phyloP scores from a whole-genome alignment of 306 rosid genomes.

The Amphicarpaea edgeworthii region DNA sequence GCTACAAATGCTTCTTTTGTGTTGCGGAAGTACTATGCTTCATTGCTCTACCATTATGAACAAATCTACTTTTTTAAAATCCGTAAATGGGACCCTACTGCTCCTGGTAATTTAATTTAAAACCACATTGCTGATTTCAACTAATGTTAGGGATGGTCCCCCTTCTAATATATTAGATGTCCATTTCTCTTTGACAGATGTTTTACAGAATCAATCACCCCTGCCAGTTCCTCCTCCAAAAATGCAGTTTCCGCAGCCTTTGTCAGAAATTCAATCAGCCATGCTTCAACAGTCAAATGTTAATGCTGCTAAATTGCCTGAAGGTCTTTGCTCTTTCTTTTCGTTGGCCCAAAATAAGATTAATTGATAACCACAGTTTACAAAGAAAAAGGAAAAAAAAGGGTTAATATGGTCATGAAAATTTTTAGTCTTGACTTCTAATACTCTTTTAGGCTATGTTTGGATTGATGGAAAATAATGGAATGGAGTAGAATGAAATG shows the following conservation, averaged over 20 bases:
- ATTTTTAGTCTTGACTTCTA: background rate
- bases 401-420: background rate
- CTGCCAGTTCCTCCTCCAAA: slow-evolving; percentile 49
- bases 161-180: slow-evolving; percentile 36
- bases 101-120: slow-evolving; percentile 54
- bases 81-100: slow-evolving; percentile 52
- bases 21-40: slow-evolving; percentile 81
- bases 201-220: slow-evolving; percentile 49
- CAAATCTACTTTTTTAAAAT: slow-evolving; percentile 79
- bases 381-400: slow-evolving; percentile 9
- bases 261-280: slow-evolving; percentile 45
- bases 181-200: slow-evolving; percentile 56
- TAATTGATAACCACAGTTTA: background rate
- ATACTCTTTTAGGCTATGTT: background rate
- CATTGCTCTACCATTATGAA: slow-evolving; percentile 83
- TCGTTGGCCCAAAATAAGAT: slow-evolving; percentile 8
- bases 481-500: slow-evolving; percentile 2
- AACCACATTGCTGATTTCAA: slow-evolving; percentile 30
- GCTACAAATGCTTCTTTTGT: slow-evolving; percentile 97
- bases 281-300: slow-evolving; percentile 50
- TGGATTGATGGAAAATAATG: slow-evolving; percentile 24
- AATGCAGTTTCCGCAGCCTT: slow-evolving; percentile 47
- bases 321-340: slow-evolving; percentile 61
- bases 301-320: slow-evolving; percentile 54
- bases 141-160: background rate